Percentiles rank a stretch among this genome's conserved stretches.
phyloP scores from a whole-genome alignment of 805 yeast species.

The Brettanomyces naardenensis region DNA sequence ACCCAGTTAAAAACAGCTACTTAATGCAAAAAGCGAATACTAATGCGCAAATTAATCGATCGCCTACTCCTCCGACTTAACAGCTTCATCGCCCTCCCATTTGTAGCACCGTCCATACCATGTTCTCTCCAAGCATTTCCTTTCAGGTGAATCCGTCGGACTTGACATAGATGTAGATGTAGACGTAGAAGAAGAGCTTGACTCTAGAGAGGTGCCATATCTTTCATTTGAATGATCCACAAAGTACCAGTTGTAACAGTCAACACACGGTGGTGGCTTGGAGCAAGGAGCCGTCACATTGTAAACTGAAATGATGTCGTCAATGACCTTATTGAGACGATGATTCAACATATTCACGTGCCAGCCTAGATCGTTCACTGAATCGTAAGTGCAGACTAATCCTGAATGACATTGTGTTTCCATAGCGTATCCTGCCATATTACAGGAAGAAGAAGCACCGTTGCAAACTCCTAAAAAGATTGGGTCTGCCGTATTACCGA shows the following conservation, averaged over 20 bases:
- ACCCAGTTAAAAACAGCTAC: no score
- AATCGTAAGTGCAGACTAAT: conserved; percentile 78
- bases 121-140: conserved; percentile 45
- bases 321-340: conserved; percentile 84
- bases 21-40: no score
- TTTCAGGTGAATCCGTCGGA: conserved; percentile 24
- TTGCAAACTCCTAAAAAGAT: conserved; percentile 94
- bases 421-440: conserved; percentile 94
- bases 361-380: conserved; percentile 87
- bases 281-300: conserved; percentile 72
- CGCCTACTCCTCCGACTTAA: no score
- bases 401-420: conserved; percentile 95
- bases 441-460: conserved; percentile 85
- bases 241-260: conserved; percentile 85
- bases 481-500: conserved; percentile 97
- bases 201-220: conserved; percentile 23
- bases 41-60: no score
- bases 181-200: conserved; percentile 9
- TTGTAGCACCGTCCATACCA: conserved; percentile 54
- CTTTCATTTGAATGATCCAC: conserved; percentile 38
- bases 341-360: conserved; percentile 81
- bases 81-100: conserved; percentile 25
- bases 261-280: conserved; percentile 76
- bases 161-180: conserved; percentile 2
- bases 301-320: conserved; percentile 62